Base-by-base conservation (phyloP, 2,329 filamentous ascomycete genomes). In the Pleoardoris graminearum region DNA sequence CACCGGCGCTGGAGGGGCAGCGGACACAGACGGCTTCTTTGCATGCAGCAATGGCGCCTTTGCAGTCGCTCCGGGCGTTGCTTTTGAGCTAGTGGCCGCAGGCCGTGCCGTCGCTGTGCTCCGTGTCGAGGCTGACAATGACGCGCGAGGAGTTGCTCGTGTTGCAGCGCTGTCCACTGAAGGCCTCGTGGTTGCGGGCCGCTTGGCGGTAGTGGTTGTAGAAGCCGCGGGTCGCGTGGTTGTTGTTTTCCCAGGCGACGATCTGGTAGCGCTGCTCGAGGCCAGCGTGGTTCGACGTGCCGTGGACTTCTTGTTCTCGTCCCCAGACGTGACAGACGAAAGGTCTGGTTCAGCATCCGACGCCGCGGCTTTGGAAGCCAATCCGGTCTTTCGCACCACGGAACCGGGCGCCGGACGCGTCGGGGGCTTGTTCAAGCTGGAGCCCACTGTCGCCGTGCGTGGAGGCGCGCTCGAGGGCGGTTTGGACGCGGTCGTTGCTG, bases 371-470 rank as follows among this genome's bases (percentile, higher is more conserved):
- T 60, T 66, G 32, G 66, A 58, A 2, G 61, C 54, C 51, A 63
- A 39, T 4, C 59, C 58, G 1, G 66, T 55, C 42, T 67, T 60
- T 22, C 68, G 53, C 19, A 59, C 63, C 2, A 59, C 47, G 10
- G 69, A 60, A 12, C 63, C 61, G 0, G 67, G 49, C 7, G 60
- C 56, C 7, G 69, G 67, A 58, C 70, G 70, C 58, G 69, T 72
- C 36, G 70, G 66, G 14, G 70, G 67, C 60, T 72, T 73, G 61
- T 62, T 73, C 57, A 72, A 53, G 51, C 65, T 69, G 7, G 65
- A 66, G 8, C 63, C 70, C 2, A 55, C 47, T 3, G 64, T 58
- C 25, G 62, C 59, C 5, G 63, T 58, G 39, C 70, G 66, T n/a
- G 60, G 53, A 7, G 67, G 61, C 4, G 67, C 50, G 56, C 55